Conservation (phyloP, 768 basidiomycete species). For the Phanerochaete sordida region DNA sequence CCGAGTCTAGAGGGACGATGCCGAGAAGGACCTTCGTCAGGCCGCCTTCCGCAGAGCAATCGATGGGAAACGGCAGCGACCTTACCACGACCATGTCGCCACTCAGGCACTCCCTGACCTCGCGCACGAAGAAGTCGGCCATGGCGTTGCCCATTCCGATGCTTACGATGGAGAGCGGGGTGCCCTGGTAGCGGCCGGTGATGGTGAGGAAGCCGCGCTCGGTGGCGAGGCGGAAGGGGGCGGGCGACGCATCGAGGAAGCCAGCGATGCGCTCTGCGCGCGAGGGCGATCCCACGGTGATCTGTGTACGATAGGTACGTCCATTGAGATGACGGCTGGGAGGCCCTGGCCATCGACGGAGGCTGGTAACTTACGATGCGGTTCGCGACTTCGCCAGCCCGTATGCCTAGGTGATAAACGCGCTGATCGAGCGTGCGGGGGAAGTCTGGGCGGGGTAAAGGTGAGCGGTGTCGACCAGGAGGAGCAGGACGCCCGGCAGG, state of each 20-base stretch:
- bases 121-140: slow-evolving; percentile 84
- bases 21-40: not conserved
- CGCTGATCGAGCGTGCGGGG: slow-evolving; percentile 69
- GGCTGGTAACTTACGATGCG: slow-evolving; percentile 51
- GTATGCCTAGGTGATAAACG: slow-evolving; percentile 77
- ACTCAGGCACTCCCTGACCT: slow-evolving; percentile 67
- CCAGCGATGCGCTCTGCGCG: slow-evolving; percentile 59
- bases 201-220: slow-evolving; percentile 66
- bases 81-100: slow-evolving; percentile 57
- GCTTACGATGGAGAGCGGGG: slow-evolving; percentile 68
- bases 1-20: slow-evolving; percentile 51
- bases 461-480: not conserved
- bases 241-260: slow-evolving; percentile 55
- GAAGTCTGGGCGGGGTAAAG: slow-evolving; percentile 49
- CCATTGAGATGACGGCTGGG: not conserved
- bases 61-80: slow-evolving; percentile 25
- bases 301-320: slow-evolving; percentile 31
- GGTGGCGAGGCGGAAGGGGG: slow-evolving; percentile 59
- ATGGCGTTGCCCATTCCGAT: slow-evolving; percentile 85
- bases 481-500: not conserved
- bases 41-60: not conserved
- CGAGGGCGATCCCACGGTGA: slow-evolving; percentile 73
- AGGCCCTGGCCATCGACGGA: not conserved
- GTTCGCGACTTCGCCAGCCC: slow-evolving; percentile 76
- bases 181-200: slow-evolving; percentile 40